phyloP scores from a whole-genome alignment of 140 eudicot species.

The Senecio squalidus region DNA sequence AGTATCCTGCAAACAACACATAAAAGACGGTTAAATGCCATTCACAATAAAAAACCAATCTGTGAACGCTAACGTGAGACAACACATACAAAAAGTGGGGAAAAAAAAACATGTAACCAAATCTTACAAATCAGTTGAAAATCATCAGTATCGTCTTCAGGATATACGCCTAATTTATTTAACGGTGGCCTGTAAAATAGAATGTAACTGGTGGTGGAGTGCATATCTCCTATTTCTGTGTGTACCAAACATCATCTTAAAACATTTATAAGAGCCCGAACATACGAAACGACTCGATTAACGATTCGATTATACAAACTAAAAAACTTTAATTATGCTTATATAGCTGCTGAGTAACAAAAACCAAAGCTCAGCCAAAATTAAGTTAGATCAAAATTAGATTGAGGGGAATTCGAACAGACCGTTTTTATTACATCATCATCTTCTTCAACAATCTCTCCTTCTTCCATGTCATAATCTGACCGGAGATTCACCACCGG shows the following conservation, averaged over 20 bases:
- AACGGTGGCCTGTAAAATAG: conserved; percentile 41
- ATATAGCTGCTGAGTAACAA: too few relatives aligned
- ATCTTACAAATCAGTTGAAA: conserved; percentile 82
- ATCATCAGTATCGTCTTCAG: conserved; percentile 59
- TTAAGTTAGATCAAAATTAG: too few relatives aligned
- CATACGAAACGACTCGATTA: too few relatives aligned
- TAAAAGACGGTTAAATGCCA: conserved; percentile 8
- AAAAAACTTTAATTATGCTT: too few relatives aligned
- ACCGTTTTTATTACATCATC: conserved; percentile 22
- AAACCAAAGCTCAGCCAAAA: too few relatives aligned
- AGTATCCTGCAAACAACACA: conserved; percentile 27
- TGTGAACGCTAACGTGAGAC: conserved; percentile 6
- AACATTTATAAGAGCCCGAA: conserved; percentile 26
- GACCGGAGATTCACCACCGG: conserved; percentile 17
- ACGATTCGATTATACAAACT: conserved; percentile 17
- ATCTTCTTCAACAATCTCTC: conserved; percentile 72
- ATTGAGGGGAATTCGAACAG: too few relatives aligned
- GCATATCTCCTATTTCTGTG: conserved; percentile 49
- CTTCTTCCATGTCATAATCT: conserved; percentile 88
- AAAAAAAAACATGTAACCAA: conserved; percentile 35
- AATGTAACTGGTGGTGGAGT: conserved; percentile 30
- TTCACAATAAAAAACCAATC: neutral
- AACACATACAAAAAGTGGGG: neutral
- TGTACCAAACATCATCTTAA: conserved; percentile 31
- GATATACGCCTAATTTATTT: conserved; percentile 40